phyloP scores from a whole-genome alignment of 805 yeast genomes.

The Cephaloascus albidus region DNA sequence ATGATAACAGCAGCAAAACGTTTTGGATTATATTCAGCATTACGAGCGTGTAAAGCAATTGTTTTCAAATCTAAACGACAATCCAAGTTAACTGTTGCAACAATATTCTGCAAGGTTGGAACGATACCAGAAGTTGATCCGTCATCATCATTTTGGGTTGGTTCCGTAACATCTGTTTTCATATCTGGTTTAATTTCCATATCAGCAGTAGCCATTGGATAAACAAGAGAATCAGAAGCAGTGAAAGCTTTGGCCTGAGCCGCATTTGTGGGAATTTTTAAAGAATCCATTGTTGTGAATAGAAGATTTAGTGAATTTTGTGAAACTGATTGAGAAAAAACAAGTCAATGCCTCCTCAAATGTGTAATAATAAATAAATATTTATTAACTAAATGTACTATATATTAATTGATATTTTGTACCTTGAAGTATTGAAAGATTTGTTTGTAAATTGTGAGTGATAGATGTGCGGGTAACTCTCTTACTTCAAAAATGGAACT shows the following conservation, averaged over 20 bases:
- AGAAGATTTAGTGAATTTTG: too few relatives aligned
- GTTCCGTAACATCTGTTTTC: constrained; percentile 20
- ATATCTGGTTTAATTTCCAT: constrained; percentile 8
- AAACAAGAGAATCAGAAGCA: constrained; percentile 54
- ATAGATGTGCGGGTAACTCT: too few relatives aligned
- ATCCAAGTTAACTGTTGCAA: constrained; percentile 94
- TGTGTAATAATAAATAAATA: background rate
- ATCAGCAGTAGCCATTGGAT: constrained; percentile 42
- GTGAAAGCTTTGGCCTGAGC: constrained; percentile 69
- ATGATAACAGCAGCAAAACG: constrained; percentile 99
- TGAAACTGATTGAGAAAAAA: background rate
- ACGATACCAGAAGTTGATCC: constrained; percentile 90
- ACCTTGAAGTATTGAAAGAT: too few relatives aligned
- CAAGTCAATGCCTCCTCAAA: background rate
- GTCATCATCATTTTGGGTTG: constrained; percentile 42
- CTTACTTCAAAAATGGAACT: too few relatives aligned
- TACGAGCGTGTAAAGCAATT: constrained; percentile 96
- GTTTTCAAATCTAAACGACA: constrained; percentile 95
- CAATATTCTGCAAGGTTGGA: constrained; percentile 91
- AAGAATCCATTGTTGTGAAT: constrained; percentile 79
- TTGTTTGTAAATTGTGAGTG: too few relatives aligned
- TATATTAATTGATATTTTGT: too few relatives aligned
- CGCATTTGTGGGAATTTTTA: constrained; percentile 69
- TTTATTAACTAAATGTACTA: background rate
- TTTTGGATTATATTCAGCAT: constrained; percentile 96